These are phyloP conservation scores for Violaceomyces palustris DNA, from an alignment of 1,284 basidiomycete genomes.

Conservation along the genomic window DNA sequence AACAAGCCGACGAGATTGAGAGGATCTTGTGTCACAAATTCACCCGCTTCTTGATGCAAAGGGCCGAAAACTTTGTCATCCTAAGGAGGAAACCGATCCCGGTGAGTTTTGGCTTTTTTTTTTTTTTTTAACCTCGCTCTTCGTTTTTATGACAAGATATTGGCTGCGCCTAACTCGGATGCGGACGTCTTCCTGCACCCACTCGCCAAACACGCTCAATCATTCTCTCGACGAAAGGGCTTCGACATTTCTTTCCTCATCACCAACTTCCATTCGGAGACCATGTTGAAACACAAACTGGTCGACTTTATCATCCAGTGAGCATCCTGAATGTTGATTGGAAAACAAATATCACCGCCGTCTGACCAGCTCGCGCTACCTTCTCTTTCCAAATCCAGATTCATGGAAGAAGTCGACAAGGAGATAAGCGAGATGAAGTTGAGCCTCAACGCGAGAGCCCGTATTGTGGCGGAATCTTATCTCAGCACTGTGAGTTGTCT, in stretches of 20 bases:
- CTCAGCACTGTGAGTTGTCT: constrained; percentile 37
- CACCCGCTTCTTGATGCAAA: constrained; percentile 98
- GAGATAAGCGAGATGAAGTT: constrained; percentile 72
- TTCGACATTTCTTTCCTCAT: constrained; percentile 99
- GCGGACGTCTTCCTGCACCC: neutral
- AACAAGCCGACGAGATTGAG: constrained; percentile 99
- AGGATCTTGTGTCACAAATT: constrained; percentile 95
- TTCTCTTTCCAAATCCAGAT: constrained; percentile 62
- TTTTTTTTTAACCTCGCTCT: no score
- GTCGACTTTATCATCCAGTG: constrained; percentile 99
- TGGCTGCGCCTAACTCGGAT: no score
- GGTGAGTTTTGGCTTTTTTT: constrained; percentile 62
- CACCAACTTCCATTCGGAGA: constrained; percentile 92
- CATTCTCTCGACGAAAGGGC: constrained; percentile 47
- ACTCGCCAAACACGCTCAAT: no score
- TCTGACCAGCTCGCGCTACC: neutral
- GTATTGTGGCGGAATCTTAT: constrained; percentile 80
- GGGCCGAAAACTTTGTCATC: constrained; percentile 94
- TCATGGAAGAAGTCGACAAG: constrained; percentile 96
- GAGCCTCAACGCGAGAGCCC: constrained; percentile 84
- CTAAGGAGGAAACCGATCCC: constrained; percentile 85
- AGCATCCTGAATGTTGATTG: no score
- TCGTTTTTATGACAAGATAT: no score
- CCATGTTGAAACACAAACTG: constrained; percentile 98
- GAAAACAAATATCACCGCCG: no score